Base-by-base conservation (phyloP, 2,329 filamentous ascomycete species). In the Colletotrichum nymphaeae region DNA sequence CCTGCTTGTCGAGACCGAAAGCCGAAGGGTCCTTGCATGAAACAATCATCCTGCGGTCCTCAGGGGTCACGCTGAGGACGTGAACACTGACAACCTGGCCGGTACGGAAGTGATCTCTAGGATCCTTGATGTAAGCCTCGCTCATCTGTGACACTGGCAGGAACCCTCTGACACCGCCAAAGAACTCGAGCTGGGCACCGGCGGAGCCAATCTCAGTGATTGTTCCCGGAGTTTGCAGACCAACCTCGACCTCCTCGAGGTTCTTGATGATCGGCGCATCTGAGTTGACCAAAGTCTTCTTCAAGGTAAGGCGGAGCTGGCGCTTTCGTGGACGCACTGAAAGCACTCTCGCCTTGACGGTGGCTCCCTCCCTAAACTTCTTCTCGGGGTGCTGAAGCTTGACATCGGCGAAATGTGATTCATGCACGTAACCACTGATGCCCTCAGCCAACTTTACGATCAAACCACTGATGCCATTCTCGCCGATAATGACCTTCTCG, bases 121-220 rank as follows among this genome's bases (percentile, higher is more conserved):
- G 95, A 79, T 98, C 94, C 76, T 93, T 90, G 78, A 99, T 98
- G 80, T 93, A 98, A 12, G 95, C 95, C 81, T 99, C 97, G 81
- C 97, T 98, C 97, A 99, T 99, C 83, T 99, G 96, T 1, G 94
- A 94, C 0, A 97, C 92, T 2, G 97, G 97, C 67, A 99, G 88
- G 85, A 97, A 99, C 9, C 93, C 97, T 76, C 91, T 91, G 24
- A 99, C 87, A 9, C 88, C 84, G 22, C 95, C 95, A 79, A 97
- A 99, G 83, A 98, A 99, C 80, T 97, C 95, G 66, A 99, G 93
- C 22, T 96, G 91, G 12, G 97, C 97, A 72, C 97, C 97, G 66
- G 91, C 91, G 4, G 89, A 84, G 69, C 95, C 87, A 12, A 99
- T 87, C 75, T 93, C 97, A 76, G 97, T 89, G 76, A 99, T 93